Evolutionary conservation across 352 stramenopile species (phyloP).

Genomic region (Globisporangium paddicum): DNA sequence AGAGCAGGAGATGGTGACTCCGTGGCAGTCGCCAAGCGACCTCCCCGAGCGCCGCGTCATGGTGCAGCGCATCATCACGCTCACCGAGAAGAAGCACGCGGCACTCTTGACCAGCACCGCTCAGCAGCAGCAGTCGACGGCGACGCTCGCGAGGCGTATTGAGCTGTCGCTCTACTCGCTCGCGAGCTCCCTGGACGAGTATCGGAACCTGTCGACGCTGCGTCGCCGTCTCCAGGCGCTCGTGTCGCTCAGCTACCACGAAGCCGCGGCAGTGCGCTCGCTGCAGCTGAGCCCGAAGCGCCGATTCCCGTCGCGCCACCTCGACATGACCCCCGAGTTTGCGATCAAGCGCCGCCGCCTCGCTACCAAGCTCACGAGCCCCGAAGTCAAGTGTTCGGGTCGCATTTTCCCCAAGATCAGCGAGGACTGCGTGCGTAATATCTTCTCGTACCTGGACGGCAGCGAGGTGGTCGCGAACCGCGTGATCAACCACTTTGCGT

Average conservation of each 20-base stretch:
- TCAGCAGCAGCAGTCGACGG: conserved; percentile 8
- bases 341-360: conserved; percentile 38
- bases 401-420: conserved; percentile 22
- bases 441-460: conserved; percentile 63
- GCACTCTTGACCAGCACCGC: background rate
- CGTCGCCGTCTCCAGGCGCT: conserved; percentile 66
- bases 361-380: conserved; percentile 1
- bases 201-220: conserved; percentile 63
- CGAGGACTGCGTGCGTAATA: conserved; percentile 46
- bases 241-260: conserved; percentile 61
- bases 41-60: conserved; percentile 59
- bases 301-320: conserved; percentile 17
- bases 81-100: conserved; percentile 33
- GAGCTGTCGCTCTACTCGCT: conserved; percentile 70
- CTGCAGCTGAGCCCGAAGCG: conserved; percentile 20
- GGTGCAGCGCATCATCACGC: conserved; percentile 65
- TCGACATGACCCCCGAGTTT: conserved; percentile 13
- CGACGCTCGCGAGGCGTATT: conserved; percentile 58
- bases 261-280: conserved; percentile 30
- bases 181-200: conserved; percentile 59
- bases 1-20: conserved; percentile 6
- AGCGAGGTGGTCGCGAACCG: conserved; percentile 47
- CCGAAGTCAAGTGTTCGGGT: conserved; percentile 2
- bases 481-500: conserved; percentile 43
- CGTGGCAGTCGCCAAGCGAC: conserved; percentile 58